Conservation (phyloP, 345 rosid species). For the Eucalyptus victrix region DNA sequence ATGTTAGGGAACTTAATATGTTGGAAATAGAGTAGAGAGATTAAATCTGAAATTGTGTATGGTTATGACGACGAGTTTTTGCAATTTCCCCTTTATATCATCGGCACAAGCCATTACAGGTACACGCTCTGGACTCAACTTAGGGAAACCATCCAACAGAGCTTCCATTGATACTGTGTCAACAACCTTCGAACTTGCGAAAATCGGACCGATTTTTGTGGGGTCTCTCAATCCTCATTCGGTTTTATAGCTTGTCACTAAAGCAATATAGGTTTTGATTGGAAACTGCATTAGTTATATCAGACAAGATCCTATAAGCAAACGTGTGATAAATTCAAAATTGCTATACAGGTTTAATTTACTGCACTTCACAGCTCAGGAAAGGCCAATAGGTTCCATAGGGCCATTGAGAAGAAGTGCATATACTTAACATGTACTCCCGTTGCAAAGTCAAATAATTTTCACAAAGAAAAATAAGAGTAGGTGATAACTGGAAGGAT, state of each 20-base stretch:
- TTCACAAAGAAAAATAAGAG: background rate
- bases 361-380: background rate
- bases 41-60: background rate
- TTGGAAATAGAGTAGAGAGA: background rate
- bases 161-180: background rate
- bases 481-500: background rate
- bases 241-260: background rate
- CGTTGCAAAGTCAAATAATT: background rate
- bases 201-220: background rate
- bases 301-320: background rate
- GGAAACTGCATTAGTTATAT: background rate
- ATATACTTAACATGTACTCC: background rate
- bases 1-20: background rate
- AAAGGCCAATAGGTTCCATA: background rate
- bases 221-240: background rate
- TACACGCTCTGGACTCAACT: background rate
- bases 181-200: background rate
- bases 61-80: background rate
- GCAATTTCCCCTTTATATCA: background rate
- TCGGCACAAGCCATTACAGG: background rate
- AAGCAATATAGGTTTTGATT: background rate
- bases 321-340: background rate
- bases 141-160: background rate
- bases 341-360: background rate
- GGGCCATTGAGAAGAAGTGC: background rate